phyloP scores from a whole-genome alignment of 306 rosid genomes.

The Benincasa hispida region DNA sequence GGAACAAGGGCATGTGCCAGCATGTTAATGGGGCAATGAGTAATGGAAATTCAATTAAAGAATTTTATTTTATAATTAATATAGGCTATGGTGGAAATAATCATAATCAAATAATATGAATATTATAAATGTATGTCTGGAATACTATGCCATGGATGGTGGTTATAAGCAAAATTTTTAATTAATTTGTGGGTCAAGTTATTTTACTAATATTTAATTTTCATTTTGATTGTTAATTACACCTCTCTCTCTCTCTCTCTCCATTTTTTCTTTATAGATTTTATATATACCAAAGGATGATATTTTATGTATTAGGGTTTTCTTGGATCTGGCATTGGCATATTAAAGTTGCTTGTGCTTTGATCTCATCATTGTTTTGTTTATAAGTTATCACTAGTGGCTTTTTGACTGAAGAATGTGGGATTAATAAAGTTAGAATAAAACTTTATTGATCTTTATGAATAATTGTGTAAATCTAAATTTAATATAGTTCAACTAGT shows the following conservation, averaged over 20 bases:
- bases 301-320: background rate
- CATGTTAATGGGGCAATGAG: constrained; percentile 40
- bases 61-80: background rate
- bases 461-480: no score
- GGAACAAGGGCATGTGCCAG: constrained; percentile 84
- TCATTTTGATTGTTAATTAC: background rate
- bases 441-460: no score
- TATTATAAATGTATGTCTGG: background rate
- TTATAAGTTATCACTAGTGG: background rate
- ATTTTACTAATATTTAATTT: background rate
- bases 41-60: constrained; percentile 30
- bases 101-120: constrained; percentile 16
- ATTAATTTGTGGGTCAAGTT: background rate
- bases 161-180: background rate
- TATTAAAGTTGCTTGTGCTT: background rate
- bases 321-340: background rate
- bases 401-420: background rate
- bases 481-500: background rate
- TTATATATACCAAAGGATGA: background rate
- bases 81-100: constrained; percentile 11
- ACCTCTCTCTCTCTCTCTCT: background rate
- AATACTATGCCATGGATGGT: constrained; percentile 15
- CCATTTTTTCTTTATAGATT: background rate
- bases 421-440: background rate
- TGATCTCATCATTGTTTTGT: background rate